Evolutionary conservation across 2,329 filamentous ascomycete genomes (phyloP).

Genomic region (Colletotrichum sp.): DNA sequence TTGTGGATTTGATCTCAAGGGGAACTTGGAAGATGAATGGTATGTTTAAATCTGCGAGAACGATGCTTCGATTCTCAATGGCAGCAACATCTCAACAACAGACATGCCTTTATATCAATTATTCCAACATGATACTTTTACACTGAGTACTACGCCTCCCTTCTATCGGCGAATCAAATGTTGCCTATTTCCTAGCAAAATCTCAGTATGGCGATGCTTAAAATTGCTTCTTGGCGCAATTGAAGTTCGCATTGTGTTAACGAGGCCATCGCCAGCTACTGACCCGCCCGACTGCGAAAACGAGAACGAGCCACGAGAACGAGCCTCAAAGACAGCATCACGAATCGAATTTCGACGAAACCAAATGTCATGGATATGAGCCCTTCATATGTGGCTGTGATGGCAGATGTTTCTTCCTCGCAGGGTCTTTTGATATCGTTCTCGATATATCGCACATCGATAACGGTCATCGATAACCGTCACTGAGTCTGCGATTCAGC

Average conservation of each 20-base stretch:
- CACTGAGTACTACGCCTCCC: background rate
- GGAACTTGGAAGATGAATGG: background rate
- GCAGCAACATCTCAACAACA: background rate
- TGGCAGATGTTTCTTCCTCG: background rate
- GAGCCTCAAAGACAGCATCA: background rate
- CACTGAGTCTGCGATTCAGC: background rate
- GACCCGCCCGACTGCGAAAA: background rate
- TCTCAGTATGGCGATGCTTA: background rate
- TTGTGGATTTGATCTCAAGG: background rate
- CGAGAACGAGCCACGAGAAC: background rate
- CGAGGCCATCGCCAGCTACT: background rate
- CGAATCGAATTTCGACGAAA: background rate
- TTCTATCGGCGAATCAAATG: background rate
- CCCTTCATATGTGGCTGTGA: background rate
- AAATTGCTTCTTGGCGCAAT: background rate
- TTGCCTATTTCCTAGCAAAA: background rate
- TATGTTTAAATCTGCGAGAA: background rate
- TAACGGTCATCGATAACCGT: background rate
- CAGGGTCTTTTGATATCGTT: background rate
- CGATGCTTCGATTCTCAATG: background rate
- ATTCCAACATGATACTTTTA: background rate
- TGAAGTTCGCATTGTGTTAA: background rate
- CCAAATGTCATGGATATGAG: background rate
- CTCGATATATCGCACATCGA: background rate
- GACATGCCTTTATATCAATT: background rate